Conservation (phyloP, 73 alveolate species). For the Strombidium stylifer region DNA sequence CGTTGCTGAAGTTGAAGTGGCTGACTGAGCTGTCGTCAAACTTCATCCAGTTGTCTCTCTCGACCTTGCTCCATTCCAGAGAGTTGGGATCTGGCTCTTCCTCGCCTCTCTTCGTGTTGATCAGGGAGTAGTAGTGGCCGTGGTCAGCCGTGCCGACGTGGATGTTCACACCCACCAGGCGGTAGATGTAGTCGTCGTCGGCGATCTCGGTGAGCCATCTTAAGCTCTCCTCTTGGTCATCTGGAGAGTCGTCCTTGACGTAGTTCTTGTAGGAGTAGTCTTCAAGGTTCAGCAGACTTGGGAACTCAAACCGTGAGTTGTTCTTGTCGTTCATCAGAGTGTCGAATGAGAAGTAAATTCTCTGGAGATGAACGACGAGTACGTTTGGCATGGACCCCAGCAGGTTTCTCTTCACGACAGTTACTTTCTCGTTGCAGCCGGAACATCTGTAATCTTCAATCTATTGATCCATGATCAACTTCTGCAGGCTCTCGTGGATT, state of each 20-base stretch:
- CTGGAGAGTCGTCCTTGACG: constrained; percentile 47
- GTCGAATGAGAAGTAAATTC: constrained; percentile 95
- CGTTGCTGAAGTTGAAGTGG: constrained; percentile 32
- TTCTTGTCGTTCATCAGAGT: constrained; percentile 90
- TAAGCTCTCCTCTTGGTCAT: constrained; percentile 26
- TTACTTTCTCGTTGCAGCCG: constrained; percentile 91
- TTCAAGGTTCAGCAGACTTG: constrained; percentile 85
- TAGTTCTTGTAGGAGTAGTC: constrained; percentile 77
- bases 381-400: constrained; percentile 94
- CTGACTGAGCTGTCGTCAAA: constrained; percentile 85
- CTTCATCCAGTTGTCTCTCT: constrained; percentile 80
- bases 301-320: constrained; percentile 95
- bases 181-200: constrained; percentile 49
- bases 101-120: constrained; percentile 69
- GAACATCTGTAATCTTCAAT: constrained; percentile 94
- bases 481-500: constrained; percentile 83
- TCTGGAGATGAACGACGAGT: constrained; percentile 89
- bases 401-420: constrained; percentile 83
- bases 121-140: constrained; percentile 91
- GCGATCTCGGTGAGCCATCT: constrained; percentile 3
- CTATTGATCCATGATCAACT: constrained; percentile 81
- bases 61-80: constrained; percentile 55
- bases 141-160: constrained; percentile 96
- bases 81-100: constrained; percentile 45
- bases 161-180: constrained; percentile 90